Base-by-base conservation (phyloP, 176 grass and related monocot species). In the Leersia perrieri region DNA sequence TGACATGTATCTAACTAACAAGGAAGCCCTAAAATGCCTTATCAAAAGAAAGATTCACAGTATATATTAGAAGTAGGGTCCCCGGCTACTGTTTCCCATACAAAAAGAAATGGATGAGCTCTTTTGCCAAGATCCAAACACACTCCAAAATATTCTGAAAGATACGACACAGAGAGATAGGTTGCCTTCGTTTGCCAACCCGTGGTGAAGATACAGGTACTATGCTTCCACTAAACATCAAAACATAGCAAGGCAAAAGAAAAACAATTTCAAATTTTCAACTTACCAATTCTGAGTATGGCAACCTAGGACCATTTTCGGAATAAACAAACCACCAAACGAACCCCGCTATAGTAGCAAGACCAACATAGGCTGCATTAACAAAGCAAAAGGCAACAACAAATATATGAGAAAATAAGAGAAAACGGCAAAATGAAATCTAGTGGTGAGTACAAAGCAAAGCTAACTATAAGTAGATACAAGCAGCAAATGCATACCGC, bases 301-400 rank as follows among this genome's bases (percentile, higher is more conserved):
- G 88, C 77, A 99, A 83, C 33, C 76, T 90, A 86, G 96, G 96
- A 44, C 96, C 96, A 89, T 86, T 70, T 81, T 95, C 96, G 77
- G 88, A 91, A 89, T 95, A 99, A 86, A 99, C 88, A 72, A 99
- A 99, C 92, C 96, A 99, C 96, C 96, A 99, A 68, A 93, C 90
- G 31, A 99, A 99, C 40, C 96, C 96, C 23, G 84, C 90, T 79
- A 99, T 94, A 66, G 96, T 99, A 80, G 96, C 96, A 79, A 99
- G 90, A 67, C 96, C 96, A 87, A 99, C 96, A 82, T 99, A 99
- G 72, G 90, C 96, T 99, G 92, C 72, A 95, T 72, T 40, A 82
- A 81, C 34, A 85, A 63, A 75, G 70, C 36, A 83, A 39, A 72
- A 49, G 47, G 29, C 55, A 76, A 73, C 25, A 74, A 44, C 16